A percentile compares a stretch with the other conserved stretches of the same genome.
These are phyloP conservation scores for Malassezia pachydermatis DNA, from an alignment of 1,284 basidiomycete species.

Conservation along the genomic window DNA sequence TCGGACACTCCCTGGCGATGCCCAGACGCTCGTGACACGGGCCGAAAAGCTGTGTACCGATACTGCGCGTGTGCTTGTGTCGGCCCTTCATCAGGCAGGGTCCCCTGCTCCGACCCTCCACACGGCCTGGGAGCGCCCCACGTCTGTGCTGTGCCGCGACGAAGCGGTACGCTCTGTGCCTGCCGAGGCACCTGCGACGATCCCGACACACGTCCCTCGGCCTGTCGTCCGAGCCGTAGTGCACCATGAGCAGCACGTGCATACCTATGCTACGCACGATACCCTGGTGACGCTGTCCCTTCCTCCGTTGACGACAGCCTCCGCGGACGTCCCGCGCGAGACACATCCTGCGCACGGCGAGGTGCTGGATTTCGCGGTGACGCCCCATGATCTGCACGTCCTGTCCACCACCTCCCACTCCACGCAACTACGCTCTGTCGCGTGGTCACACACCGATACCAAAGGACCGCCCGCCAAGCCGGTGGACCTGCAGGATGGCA, in stretches of 20 bases:
- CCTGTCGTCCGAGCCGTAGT: background rate
- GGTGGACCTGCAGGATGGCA: too few relatives aligned
- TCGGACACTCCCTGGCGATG: conserved; percentile 11
- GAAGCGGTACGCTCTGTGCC: conserved; percentile 2
- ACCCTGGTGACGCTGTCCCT: background rate
- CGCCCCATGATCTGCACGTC: background rate
- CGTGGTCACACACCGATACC: too few relatives aligned
- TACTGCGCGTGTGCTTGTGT: background rate
- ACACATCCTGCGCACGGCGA: background rate
- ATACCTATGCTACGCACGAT: background rate
- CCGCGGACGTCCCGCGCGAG: background rate
- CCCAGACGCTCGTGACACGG: background rate
- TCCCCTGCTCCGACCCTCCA: background rate
- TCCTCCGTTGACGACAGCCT: background rate
- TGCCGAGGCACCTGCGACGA: background rate
- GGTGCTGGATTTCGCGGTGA: background rate
- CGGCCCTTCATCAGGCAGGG: background rate
- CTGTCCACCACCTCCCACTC: too few relatives aligned
- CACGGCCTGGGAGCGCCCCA: background rate
- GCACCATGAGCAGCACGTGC: background rate
- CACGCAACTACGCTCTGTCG: too few relatives aligned
- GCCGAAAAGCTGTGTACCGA: background rate
- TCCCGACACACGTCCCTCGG: background rate
- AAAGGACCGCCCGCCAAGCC: too few relatives aligned
- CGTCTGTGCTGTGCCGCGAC: background rate